Conservation (phyloP, 176 grass and related monocot genomes). For the Zea mays region DNA sequence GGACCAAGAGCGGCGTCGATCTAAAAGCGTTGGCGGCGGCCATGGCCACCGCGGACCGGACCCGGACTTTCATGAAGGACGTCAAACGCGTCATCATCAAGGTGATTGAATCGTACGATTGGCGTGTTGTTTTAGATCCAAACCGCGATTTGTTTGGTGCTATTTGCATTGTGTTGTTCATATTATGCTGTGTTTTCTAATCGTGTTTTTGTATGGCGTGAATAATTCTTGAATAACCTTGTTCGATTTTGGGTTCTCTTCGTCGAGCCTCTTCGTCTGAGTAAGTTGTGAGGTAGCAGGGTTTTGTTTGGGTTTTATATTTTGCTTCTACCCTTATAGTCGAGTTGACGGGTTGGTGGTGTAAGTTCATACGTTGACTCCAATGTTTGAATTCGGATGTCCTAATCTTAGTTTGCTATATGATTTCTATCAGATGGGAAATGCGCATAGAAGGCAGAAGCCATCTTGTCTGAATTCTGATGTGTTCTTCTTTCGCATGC, state of each 20-base stretch:
- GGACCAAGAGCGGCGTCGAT: background rate
- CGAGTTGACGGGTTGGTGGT: background rate
- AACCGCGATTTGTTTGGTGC: background rate
- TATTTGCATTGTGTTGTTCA: constrained; percentile 9
- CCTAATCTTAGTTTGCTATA: background rate
- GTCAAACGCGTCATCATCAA: constrained; percentile 90
- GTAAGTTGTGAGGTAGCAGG: background rate
- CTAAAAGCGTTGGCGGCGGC: constrained; percentile 1
- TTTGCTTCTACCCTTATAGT: background rate
- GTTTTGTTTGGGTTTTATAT: constrained; percentile 33
- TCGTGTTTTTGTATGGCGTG: background rate
- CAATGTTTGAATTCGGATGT: background rate
- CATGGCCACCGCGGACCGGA: constrained; percentile 57
- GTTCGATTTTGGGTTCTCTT: constrained; percentile 3
- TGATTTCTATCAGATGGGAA: background rate
- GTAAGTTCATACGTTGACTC: background rate
- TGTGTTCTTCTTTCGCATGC: background rate
- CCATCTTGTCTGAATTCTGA: background rate
- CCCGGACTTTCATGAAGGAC: constrained; percentile 63
- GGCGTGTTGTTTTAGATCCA: constrained; percentile 29
- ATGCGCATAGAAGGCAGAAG: background rate
- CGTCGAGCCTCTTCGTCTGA: background rate
- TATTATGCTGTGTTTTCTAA: background rate
- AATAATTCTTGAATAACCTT: background rate
- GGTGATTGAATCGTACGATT: constrained; percentile 27